Evolutionary conservation across 306 rosid species (phyloP), one percentile per base, ranked within the genome.

Genomic region (Dryas octopetala): DNA sequence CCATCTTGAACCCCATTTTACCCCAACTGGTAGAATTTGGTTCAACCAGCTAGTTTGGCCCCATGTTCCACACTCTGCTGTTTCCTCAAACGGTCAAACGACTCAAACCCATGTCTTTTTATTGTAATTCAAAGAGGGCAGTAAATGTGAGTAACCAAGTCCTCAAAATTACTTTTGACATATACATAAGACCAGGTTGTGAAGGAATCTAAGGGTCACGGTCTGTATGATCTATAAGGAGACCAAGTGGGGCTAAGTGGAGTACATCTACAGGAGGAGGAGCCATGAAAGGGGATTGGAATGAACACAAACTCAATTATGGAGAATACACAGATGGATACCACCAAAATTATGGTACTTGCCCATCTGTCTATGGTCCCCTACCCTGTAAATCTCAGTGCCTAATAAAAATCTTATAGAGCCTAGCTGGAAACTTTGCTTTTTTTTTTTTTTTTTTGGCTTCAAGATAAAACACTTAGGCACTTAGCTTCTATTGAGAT

Each of bases 321-420:
- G 79, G 83, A 82, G 80, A 80, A 73, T 71, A 74, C 79, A 62
- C 73, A 62, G 74, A 77, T 75, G 81, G 78, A 85, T 83, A 69
- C 85, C 86, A 75, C 88, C 85, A 65, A 78, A 81, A 64, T 81
- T 81, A 90, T 79, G 53, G 74, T 79, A 72, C 66, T 86, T 82
- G 81, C 67, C 75, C 78, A 73, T 77, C 79, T 78, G 83, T 80
- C 69, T 28, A 62, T 82, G 91, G 91, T 87, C 94, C 94, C 88
- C 91, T 73, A 53, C 86, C 80, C 75, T 74, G 83, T 80, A 75
- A 76, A 83, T 86, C 82, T 77, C 85, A 82, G 83, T 83, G 81
- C 74, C 84, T 78, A 40, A 48, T 74, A 74, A 62, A 78, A 76
- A 63, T 71, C 62, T 66, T 68, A 73, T 46, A 10, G 32, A 23